These are phyloP conservation scores for Geotrichum aggregatum DNA, from an alignment of 1,139 yeast species.

Conservation along the genomic window DNA sequence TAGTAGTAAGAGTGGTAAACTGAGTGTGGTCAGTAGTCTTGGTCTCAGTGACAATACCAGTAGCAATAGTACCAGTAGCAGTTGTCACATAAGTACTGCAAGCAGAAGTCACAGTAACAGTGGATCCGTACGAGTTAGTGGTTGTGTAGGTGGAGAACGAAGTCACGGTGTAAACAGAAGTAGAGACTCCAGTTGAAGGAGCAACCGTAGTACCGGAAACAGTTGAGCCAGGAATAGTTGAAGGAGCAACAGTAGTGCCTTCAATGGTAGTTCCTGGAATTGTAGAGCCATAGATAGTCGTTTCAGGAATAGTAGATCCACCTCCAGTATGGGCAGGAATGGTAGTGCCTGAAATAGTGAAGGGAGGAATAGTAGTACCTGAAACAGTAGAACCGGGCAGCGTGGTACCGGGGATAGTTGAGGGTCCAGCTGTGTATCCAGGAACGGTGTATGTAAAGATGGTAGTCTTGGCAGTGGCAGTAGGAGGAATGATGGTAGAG, in stretches of 20 bases:
- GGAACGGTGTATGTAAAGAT: slow-evolving; percentile 6
- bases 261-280: neutral
- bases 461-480: slow-evolving; percentile 1
- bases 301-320: neutral
- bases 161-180: neutral
- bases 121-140: neutral
- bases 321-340: neutral
- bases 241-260: neutral
- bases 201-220: neutral
- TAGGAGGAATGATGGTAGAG: slow-evolving; percentile 5
- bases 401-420: slow-evolving; percentile 9
- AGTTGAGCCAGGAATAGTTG: slow-evolving; percentile 11
- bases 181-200: neutral
- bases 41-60: neutral
- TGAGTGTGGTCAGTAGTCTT: no score
- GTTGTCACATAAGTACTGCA: slow-evolving; percentile 2
- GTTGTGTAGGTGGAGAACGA: neutral
- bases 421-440: slow-evolving; percentile 8
- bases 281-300: neutral
- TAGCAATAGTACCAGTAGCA: neutral
- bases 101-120: neutral
- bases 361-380: slow-evolving; percentile 2
- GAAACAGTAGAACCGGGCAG: slow-evolving; percentile 9
- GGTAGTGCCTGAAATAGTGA: neutral
- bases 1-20: neutral